Evolutionary conservation across 352 stramenopile species (phyloP).

Genomic region (Phytophthora agathidicida): DNA sequence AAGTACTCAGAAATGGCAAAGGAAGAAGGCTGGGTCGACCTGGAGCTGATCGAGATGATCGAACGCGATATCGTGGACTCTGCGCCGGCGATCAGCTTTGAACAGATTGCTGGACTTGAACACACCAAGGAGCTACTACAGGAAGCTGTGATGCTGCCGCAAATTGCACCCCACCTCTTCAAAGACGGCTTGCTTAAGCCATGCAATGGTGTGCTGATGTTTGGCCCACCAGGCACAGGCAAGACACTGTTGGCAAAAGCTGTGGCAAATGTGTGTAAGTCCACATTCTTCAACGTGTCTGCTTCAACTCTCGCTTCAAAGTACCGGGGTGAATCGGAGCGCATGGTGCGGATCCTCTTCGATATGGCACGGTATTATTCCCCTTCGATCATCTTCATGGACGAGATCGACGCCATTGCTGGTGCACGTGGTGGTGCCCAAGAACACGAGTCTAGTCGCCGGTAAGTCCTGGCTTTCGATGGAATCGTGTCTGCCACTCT

Average conservation of each 20-base stretch:
- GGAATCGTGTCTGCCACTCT: background rate
- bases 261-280: slow-evolving; percentile 95
- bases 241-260: slow-evolving; percentile 92
- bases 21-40: slow-evolving; percentile 72
- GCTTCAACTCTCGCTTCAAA: slow-evolving; percentile 91
- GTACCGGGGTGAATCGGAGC: slow-evolving; percentile 95
- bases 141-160: slow-evolving; percentile 83
- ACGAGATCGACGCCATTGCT: slow-evolving; percentile 97
- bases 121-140: slow-evolving; percentile 82
- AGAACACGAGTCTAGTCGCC: slow-evolving; percentile 82
- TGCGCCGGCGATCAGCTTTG: slow-evolving; percentile 63
- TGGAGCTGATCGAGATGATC: slow-evolving; percentile 87
- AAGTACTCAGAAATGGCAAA: slow-evolving; percentile 78
- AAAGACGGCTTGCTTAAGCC: slow-evolving; percentile 80
- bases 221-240: slow-evolving; percentile 85
- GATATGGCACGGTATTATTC: slow-evolving; percentile 97
- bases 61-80: slow-evolving; percentile 85
- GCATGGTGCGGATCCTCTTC: slow-evolving; percentile 97
- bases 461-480: slow-evolving; percentile 35
- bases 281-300: slow-evolving; percentile 98
- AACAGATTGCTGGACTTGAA: slow-evolving; percentile 75
- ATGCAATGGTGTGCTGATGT: slow-evolving; percentile 86
- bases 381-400: slow-evolving; percentile 98
- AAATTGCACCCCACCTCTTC: slow-evolving; percentile 83
- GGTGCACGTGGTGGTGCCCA: slow-evolving; percentile 68